These are phyloP conservation scores for Cruciata laevipes DNA, from an alignment of 257 asterid species.

Conservation along the genomic window DNA sequence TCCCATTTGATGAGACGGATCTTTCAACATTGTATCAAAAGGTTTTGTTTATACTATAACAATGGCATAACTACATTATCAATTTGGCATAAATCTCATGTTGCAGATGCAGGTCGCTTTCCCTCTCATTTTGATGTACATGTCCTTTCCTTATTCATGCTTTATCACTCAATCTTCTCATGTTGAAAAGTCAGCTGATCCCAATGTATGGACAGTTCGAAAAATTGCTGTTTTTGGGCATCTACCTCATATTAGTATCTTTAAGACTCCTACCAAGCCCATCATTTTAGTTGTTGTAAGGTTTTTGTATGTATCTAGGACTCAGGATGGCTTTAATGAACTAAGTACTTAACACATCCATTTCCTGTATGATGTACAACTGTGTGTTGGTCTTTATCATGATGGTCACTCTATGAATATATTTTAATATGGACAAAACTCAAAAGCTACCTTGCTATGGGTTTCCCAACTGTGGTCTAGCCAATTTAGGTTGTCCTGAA, in stretches of 20 bases:
- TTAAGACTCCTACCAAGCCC: not conserved
- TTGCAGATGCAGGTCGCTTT: not conserved
- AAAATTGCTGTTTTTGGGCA: not conserved
- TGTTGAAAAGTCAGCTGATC: not conserved
- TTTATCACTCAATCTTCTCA: not conserved
- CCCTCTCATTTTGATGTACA: not conserved
- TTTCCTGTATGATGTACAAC: not conserved
- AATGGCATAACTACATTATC: not conserved
- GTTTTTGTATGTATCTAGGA: not conserved
- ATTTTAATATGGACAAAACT: not conserved
- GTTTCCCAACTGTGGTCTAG: not conserved
- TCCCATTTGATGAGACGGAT: slow-evolving; percentile 75
- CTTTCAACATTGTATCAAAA: slow-evolving; percentile 63
- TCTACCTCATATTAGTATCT: not conserved
- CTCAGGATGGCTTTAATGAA: not conserved
- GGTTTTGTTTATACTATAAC: slow-evolving; percentile 39
- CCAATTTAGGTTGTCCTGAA: not conserved
- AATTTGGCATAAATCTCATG: not conserved
- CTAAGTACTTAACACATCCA: not conserved
- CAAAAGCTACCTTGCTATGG: not conserved
- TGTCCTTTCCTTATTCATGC: not conserved
- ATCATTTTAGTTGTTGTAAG: not conserved
- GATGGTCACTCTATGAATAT: not conserved
- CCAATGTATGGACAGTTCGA: not conserved
- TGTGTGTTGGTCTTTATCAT: not conserved